phyloP scores from a whole-genome alignment of 2,329 filamentous ascomycete species.

The Onygenales sp. region DNA sequence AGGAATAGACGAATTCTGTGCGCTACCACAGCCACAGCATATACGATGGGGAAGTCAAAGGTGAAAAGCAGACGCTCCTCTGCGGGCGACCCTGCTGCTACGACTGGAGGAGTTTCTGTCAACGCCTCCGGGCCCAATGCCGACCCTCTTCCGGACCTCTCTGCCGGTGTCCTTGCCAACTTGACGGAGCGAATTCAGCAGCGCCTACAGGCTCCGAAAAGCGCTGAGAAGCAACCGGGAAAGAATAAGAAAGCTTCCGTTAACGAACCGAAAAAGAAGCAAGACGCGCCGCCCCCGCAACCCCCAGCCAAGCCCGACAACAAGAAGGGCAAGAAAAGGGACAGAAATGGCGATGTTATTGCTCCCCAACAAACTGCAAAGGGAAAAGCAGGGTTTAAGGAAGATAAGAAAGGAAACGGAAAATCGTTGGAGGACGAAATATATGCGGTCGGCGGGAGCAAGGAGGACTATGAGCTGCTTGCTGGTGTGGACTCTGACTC shows the following conservation, averaged over 20 bases:
- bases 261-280: conserved; percentile 16
- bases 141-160: conserved; percentile 24
- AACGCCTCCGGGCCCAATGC: conserved; percentile 13
- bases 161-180: conserved; percentile 30
- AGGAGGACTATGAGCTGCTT: conserved; percentile 40
- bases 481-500: conserved; percentile 36
- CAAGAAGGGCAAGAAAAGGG: conserved; percentile 32
- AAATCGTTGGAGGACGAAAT: conserved; percentile 35
- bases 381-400: conserved; percentile 11
- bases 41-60: conserved; percentile 30
- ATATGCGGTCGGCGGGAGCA: conserved; percentile 38
- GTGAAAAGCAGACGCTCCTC: conserved; percentile 20
- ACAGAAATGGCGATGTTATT: conserved; percentile 37
- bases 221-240: conserved; percentile 15
- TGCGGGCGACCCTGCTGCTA: conserved; percentile 13
- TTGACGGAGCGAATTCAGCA: conserved; percentile 34
- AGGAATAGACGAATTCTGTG: background rate
- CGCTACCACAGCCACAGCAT: conserved; percentile 10
- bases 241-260: conserved; percentile 14
- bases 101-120: conserved; percentile 10
- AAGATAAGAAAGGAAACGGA: conserved; percentile 14
- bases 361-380: conserved; percentile 23
- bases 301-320: conserved; percentile 17
- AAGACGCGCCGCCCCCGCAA: conserved; percentile 16
- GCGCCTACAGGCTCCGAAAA: conserved; percentile 26